Conservation (phyloP, 176 grass and related monocot species). For the Pontederia crassipes region DNA sequence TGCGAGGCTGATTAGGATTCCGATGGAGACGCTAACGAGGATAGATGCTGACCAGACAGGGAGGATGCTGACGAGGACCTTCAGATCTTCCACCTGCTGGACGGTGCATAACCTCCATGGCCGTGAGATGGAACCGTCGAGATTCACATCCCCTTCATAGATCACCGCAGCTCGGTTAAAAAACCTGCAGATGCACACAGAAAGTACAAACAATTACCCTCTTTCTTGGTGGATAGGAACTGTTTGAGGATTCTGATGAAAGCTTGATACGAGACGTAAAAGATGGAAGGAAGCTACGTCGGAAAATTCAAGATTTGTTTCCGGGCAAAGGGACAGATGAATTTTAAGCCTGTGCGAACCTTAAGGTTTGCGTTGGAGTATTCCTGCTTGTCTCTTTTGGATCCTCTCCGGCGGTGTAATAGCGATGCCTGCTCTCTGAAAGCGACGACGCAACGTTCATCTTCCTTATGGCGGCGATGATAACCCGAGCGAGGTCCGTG, state of each 20-base stretch:
- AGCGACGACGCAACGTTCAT: constrained; percentile 22
- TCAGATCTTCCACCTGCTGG: constrained; percentile 62
- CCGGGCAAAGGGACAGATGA: too few relatives aligned
- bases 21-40: constrained; percentile 40
- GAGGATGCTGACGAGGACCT: constrained; percentile 43
- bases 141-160: constrained; percentile 22
- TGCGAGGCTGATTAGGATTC: constrained; percentile 45
- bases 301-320: too few relatives aligned
- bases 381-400: not conserved
- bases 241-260: too few relatives aligned
- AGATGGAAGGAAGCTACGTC: too few relatives aligned
- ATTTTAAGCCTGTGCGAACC: constrained; percentile 32
- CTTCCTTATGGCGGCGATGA: constrained; percentile 22
- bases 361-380: constrained; percentile 41
- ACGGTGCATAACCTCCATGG: constrained; percentile 61
- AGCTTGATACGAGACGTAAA: too few relatives aligned
- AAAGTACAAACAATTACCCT: not conserved
- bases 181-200: constrained; percentile 19
- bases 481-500: not conserved
- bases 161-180: constrained; percentile 66
- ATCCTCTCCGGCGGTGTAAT: constrained; percentile 13
- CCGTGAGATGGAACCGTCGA: constrained; percentile 11
- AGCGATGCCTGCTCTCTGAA: constrained; percentile 17
- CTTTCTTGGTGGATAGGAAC: too few relatives aligned
- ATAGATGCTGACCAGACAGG: constrained; percentile 52